Evolutionary conservation across 495 filamentous ascomycete genomes (phyloP), one percentile per base, ranked within the genome.

Genomic region (Symbiotaphrina buchneri): DNA sequence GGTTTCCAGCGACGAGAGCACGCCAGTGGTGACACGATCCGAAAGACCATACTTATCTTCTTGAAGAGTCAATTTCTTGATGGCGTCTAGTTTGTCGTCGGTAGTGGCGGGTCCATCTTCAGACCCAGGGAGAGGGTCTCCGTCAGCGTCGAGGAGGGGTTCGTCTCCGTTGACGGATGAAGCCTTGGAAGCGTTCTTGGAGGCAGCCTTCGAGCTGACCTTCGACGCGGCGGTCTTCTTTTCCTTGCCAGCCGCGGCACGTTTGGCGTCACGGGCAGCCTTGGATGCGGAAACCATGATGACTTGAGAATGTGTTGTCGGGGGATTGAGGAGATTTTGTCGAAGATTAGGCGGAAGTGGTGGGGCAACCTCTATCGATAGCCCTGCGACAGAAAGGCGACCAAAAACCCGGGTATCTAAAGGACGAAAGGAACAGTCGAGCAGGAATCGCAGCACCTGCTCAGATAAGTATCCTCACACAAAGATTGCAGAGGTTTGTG

Each of bases 1-100:
- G 25, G 76, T 56, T 31, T 65, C 52, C 27, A 87, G 60, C 18
- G 90, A 95, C 13, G 85, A 63, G 18, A 99, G 63, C 17, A 99
- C 90, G 66, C 87, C 87, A 33, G 87, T 99, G 36, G 90, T 95
- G 48, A 99, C 90, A 49, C 87, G 77, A 53, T 99, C 87, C 11
- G 90, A 95, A 19, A 99, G 58, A 45, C 87, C 87, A 46, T 93
- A 68, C 55, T 90, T 78, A 54, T 95, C 87, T 65, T 92, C 73
- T 60, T 99, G 87, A 33, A 85, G 51, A 32, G 63, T 67, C 39
- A 81, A 54, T 58, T 76, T 80, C 47, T 82, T 74, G 33, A 92
- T 73, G 43, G 75, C 73, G 43, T 76, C 72, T 59, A 71, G 66
- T 54, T 84, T 73, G 32, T 68, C 66, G 18, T 57, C 59, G 23